Conservation (phyloP, 164 flowering plant genomes). For the Aristolochia fimbriata region DNA sequence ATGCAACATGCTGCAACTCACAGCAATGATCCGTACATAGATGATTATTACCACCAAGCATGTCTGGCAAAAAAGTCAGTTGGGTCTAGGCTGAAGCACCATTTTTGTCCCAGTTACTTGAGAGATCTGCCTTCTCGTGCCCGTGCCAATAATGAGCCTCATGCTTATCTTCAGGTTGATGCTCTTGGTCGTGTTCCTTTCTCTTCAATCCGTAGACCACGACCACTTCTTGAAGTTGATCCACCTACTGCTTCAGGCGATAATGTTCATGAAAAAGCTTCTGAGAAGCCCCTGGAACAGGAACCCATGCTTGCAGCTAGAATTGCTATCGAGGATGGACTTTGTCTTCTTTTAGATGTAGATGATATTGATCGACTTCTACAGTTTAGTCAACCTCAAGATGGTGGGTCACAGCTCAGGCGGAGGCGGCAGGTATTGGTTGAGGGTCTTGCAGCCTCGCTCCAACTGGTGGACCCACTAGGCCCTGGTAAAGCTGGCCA, state of each 20-base stretch:
- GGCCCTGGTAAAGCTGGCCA: constrained; percentile 37
- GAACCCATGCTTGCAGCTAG: constrained; percentile 98
- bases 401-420: constrained; percentile 66
- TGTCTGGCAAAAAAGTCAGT: constrained; percentile 62
- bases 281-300: constrained; percentile 81
- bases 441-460: constrained; percentile 81
- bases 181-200: constrained; percentile 69
- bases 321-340: constrained; percentile 74
- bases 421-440: constrained; percentile 60
- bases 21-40: constrained; percentile 77
- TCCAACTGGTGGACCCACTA: constrained; percentile 85
- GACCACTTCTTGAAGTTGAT: constrained; percentile 83
- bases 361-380: constrained; percentile 89
- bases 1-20: constrained; percentile 89
- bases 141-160: constrained; percentile 52
- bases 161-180: constrained; percentile 55
- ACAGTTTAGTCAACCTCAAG: constrained; percentile 66
- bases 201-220: constrained; percentile 76
- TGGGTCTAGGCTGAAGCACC: constrained; percentile 51
- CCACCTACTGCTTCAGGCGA: constrained; percentile 30
- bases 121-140: constrained; percentile 62
- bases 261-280: constrained; percentile 31
- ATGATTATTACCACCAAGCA: constrained; percentile 94
- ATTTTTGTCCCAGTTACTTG: constrained; percentile 66
- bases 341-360: constrained; percentile 75